Conservation (phyloP, 768 basidiomycete species). For the Dacryopinax spathularia region DNA sequence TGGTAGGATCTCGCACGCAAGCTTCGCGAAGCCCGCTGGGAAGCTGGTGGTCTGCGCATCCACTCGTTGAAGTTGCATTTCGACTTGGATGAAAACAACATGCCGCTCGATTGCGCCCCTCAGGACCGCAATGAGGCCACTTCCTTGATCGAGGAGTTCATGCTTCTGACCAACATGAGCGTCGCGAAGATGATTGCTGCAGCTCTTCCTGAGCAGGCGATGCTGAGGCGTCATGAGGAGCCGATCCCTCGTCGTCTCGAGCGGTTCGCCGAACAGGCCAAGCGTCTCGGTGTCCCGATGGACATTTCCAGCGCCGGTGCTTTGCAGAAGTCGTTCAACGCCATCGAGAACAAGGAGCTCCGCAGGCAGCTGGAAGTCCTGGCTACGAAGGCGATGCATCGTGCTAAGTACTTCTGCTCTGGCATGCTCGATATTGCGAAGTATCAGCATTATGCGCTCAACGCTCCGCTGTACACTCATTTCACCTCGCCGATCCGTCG, state of each 20-base stretch:
- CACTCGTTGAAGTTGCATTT: slow-evolving; percentile 61
- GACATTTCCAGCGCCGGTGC: slow-evolving; percentile 66
- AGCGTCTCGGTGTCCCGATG: slow-evolving; percentile 67
- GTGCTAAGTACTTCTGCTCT: slow-evolving; percentile 95
- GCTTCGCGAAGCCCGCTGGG: slow-evolving; percentile 55
- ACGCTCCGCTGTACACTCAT: slow-evolving; percentile 80
- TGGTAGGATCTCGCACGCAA: slow-evolving; percentile 47
- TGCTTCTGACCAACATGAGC: slow-evolving; percentile 80
- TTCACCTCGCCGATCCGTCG: slow-evolving; percentile 88
- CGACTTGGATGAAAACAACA: slow-evolving; percentile 59
- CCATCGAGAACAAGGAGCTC: slow-evolving; percentile 55
- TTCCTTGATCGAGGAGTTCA: slow-evolving; percentile 86
- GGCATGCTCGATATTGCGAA: slow-evolving; percentile 99
- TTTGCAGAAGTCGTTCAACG: slow-evolving; percentile 72
- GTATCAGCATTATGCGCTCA: slow-evolving; percentile 86
- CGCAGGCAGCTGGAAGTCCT: slow-evolving; percentile 69
- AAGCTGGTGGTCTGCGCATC: slow-evolving; percentile 63
- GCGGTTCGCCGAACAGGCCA: slow-evolving; percentile 64
- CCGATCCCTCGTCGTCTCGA: slow-evolving; percentile 87
- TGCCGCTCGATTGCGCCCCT: slow-evolving; percentile 65
- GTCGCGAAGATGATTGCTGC: slow-evolving; percentile 90
- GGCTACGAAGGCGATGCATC: slow-evolving; percentile 80
- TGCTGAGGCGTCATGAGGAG: slow-evolving; percentile 84
- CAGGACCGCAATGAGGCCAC: slow-evolving; percentile 58
- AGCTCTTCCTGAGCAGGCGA: slow-evolving; percentile 89